A percentile compares a stretch with the other conserved stretches of the same genome.
Conservation (phyloP, 2,329 filamentous ascomycete genomes). For the Delphinella strobiligena region DNA sequence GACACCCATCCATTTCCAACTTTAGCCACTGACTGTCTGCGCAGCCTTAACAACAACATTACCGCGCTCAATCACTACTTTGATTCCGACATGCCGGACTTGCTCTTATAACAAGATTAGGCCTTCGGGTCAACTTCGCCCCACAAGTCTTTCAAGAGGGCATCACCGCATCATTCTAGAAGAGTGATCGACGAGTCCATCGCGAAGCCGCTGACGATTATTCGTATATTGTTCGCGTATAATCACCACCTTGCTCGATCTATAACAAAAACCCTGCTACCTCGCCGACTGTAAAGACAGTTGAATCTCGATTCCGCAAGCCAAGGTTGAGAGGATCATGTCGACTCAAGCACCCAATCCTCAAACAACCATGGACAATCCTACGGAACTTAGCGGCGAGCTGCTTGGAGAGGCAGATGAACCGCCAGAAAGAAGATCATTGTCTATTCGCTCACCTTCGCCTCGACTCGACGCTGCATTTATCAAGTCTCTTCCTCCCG, state of each 20-base stretch:
- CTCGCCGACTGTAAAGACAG: too few species aligned
- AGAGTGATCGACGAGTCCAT: neutral
- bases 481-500: slow-evolving; percentile 34
- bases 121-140: slow-evolving; percentile 1
- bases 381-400: slow-evolving; percentile 40
- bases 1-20: neutral
- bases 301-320: too few species aligned
- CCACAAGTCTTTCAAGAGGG: too few species aligned
- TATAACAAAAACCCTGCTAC: too few species aligned
- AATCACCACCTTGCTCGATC: too few species aligned
- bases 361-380: slow-evolving; percentile 15
- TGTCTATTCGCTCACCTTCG: slow-evolving; percentile 7
- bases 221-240: too few species aligned
- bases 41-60: neutral
- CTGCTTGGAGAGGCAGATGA: slow-evolving; percentile 70
- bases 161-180: too few species aligned
- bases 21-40: neutral
- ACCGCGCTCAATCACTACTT: neutral
- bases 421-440: slow-evolving; percentile 56
- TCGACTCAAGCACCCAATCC: too few species aligned
- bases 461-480: slow-evolving; percentile 23
- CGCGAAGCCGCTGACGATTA: neutral
- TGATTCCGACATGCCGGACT: neutral
- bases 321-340: too few species aligned
- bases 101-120: slow-evolving; percentile 1